Percentiles rank a stretch among this genome's conserved stretches.
Evolutionary conservation across 805 yeast species (phyloP).

Genomic region (Alloascoidea hylecoeti): DNA sequence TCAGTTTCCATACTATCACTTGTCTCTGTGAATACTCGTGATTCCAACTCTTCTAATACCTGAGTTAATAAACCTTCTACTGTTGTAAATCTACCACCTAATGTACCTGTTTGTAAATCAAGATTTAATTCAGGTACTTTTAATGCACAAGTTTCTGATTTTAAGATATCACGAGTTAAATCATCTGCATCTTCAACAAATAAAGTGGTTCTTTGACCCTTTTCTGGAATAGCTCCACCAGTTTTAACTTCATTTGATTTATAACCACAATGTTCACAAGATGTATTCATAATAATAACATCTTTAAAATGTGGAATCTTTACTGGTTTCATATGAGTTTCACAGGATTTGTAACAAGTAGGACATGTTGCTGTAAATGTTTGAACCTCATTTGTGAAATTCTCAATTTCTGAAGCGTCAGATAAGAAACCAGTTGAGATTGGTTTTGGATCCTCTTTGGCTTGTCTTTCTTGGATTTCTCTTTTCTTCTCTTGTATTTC

Average conservation of each 20-base stretch:
- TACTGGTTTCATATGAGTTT: slow-evolving; percentile 93
- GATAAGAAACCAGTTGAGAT: slow-evolving; percentile 43
- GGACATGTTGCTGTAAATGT: slow-evolving; percentile 89
- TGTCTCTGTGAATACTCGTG: slow-evolving; percentile 71
- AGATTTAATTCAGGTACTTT: slow-evolving; percentile 75
- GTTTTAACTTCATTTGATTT: slow-evolving; percentile 97
- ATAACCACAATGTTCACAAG: slow-evolving; percentile 86
- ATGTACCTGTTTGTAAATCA: slow-evolving; percentile 90
- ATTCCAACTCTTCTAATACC: slow-evolving; percentile 78
- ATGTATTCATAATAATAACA: slow-evolving; percentile 91
- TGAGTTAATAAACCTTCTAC: slow-evolving; percentile 86
- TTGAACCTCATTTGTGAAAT: slow-evolving; percentile 81
- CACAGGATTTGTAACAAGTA: slow-evolving; percentile 68
- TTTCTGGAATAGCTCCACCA: slow-evolving; percentile 88
- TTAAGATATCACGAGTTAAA: slow-evolving; percentile 84
- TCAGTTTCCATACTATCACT: slow-evolving; percentile 84
- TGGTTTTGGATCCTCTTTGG: slow-evolving; percentile 21
- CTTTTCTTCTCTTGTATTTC: slow-evolving; percentile 11
- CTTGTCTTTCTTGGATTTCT: slow-evolving; percentile 31
- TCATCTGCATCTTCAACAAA: slow-evolving; percentile 83
- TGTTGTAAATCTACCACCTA: slow-evolving; percentile 97
- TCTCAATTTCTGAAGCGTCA: slow-evolving; percentile 62
- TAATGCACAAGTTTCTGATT: slow-evolving; percentile 87
- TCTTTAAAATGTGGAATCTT: slow-evolving; percentile 97
- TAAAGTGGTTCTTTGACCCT: slow-evolving; percentile 64